Conservation (phyloP, 768 basidiomycete species). For the Scleroderma citrinum region DNA sequence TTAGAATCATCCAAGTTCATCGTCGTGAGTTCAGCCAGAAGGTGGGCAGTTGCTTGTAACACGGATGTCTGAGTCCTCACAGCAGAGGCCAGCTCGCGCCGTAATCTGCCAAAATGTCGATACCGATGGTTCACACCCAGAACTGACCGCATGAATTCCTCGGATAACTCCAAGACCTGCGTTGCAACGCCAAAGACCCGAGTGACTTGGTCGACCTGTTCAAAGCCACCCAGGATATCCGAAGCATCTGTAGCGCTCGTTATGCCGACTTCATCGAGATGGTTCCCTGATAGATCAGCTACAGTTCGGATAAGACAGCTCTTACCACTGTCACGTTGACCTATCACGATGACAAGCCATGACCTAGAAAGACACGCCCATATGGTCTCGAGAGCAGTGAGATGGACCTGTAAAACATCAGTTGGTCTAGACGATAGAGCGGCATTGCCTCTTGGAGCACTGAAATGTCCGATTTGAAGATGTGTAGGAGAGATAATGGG, state of each 20-base stretch:
- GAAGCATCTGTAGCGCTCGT: slow-evolving; percentile 87
- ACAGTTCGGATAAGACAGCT: slow-evolving; percentile 63
- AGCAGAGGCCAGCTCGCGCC: slow-evolving; percentile 12
- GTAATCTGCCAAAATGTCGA: slow-evolving; percentile 11
- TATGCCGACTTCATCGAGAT: slow-evolving; percentile 67
- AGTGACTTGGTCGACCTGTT: slow-evolving; percentile 69
- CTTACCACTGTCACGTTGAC: slow-evolving; percentile 71
- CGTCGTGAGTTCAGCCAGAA: slow-evolving; percentile 26
- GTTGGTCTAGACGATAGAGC: slow-evolving; percentile 36
- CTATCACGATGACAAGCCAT: slow-evolving; percentile 89
- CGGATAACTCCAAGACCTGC: slow-evolving; percentile 34
- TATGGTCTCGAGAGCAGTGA: slow-evolving; percentile 68
- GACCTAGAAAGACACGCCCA: slow-evolving; percentile 65
- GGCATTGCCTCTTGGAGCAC: slow-evolving; percentile 27
- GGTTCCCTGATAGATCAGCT: slow-evolving; percentile 64
- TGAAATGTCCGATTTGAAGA: slow-evolving; percentile 65
- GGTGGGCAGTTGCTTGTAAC: slow-evolving; percentile 19
- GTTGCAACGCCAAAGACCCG: slow-evolving; percentile 34
- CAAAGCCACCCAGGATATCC: slow-evolving; percentile 93
- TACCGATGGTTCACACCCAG: slow-evolving; percentile 14
- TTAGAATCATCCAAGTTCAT: slow-evolving; percentile 6
- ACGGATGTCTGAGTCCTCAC: slow-evolving; percentile 13
- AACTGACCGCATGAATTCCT: slow-evolving; percentile 34
- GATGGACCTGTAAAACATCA: slow-evolving; percentile 55
- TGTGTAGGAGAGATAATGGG: slow-evolving; percentile 35